phyloP scores from a whole-genome alignment of 441 rosid genomes.

The Erysimum pusillum region DNA sequence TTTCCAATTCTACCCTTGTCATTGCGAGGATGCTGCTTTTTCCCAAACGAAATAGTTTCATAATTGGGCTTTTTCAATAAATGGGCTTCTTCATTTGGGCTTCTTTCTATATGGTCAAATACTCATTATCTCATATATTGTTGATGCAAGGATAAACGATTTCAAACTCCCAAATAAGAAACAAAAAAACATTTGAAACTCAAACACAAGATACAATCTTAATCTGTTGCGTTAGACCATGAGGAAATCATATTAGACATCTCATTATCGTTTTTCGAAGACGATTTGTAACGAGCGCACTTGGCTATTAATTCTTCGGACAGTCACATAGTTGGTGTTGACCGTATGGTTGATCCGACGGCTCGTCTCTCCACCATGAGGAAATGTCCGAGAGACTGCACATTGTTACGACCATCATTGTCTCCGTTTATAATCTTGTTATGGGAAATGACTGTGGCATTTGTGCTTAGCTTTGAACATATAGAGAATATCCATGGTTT shows the following conservation, averaged over 20 bases:
- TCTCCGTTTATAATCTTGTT: conserved; percentile 30
- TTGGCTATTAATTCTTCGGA: background rate
- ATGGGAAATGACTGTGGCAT: conserved; percentile 54
- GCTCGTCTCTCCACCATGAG: conserved; percentile 72
- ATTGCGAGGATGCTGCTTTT: background rate
- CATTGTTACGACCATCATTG: conserved; percentile 24
- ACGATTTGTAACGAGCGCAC: background rate
- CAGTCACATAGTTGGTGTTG: conserved; percentile 30
- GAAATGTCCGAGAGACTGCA: conserved; percentile 70
- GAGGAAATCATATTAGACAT: too few relatives aligned
- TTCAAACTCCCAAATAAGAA: conserved; percentile 8
- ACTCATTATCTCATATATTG: too few relatives aligned
- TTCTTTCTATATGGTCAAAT: too few relatives aligned
- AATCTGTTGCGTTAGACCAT: background rate
- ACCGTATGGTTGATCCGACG: conserved; percentile 37
- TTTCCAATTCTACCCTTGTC: conserved; percentile 15
- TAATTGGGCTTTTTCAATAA: background rate
- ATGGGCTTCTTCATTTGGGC: conserved; percentile 1
- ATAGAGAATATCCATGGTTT: conserved; percentile 71
- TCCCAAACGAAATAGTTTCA: background rate
- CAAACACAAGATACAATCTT: conserved; percentile 12
- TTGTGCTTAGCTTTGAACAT: conserved; percentile 70
- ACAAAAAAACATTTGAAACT: background rate
- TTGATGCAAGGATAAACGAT: background rate
- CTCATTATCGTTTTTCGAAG: too few relatives aligned